These are phyloP conservation scores for Desmodesmus armatus DNA, from an alignment of 139 green algal species.

Conservation along the genomic window DNA sequence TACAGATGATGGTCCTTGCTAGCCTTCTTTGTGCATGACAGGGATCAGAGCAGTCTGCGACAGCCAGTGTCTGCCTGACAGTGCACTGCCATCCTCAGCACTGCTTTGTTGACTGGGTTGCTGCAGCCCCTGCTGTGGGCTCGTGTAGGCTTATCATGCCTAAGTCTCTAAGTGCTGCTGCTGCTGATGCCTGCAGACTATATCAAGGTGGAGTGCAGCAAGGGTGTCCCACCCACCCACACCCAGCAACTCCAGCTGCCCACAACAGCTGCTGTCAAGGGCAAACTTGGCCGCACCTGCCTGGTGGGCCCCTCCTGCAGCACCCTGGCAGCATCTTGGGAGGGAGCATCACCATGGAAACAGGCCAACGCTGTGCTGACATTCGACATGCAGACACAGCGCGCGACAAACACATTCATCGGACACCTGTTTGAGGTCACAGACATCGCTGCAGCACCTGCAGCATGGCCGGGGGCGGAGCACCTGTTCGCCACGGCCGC, in stretches of 20 bases:
- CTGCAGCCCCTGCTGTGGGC: no score
- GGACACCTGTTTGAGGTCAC: background rate
- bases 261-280: background rate
- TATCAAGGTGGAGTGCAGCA: background rate
- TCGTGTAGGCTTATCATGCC: no score
- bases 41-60: no score
- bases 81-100: no score
- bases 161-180: no score
- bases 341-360: background rate
- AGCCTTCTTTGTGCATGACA: no score
- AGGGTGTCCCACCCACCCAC: background rate
- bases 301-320: background rate
- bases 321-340: no score
- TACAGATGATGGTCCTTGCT: no score
- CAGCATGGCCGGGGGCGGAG: background rate
- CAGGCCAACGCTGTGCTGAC: background rate
- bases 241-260: background rate
- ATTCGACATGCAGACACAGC: constrained; percentile 11
- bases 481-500: background rate
- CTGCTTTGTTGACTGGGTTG: no score
- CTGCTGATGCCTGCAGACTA: no score
- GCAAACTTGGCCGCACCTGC: background rate
- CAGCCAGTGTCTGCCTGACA: no score
- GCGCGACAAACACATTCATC: background rate
- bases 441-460: background rate